A percentile compares a stretch with the other conserved stretches of the same genome.
phyloP scores from a whole-genome alignment of 352 stramenopile species.

The Pythium biforme region DNA sequence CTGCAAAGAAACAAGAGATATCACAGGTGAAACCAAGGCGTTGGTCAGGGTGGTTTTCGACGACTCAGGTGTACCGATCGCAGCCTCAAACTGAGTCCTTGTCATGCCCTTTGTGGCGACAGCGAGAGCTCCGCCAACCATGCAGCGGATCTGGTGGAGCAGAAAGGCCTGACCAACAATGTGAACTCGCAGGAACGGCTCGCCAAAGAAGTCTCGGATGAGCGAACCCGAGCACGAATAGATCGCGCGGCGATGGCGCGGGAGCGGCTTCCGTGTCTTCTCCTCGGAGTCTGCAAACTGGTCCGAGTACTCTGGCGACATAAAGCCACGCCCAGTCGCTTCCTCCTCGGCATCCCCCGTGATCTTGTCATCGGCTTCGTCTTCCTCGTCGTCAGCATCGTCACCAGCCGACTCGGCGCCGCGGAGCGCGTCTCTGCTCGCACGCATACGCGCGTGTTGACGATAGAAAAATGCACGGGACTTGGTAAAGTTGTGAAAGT shows the following conservation, averaged over 20 bases:
- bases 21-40: background rate
- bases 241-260: slow-evolving; percentile 69
- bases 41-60: no score
- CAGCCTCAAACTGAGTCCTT: slow-evolving; percentile 59
- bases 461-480: slow-evolving; percentile 79
- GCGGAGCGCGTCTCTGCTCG: background rate
- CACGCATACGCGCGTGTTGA: slow-evolving; percentile 42
- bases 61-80: no score
- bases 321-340: slow-evolving; percentile 4
- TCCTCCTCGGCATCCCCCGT: slow-evolving; percentile 5
- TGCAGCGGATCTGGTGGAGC: slow-evolving; percentile 90
- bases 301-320: slow-evolving; percentile 14
- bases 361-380: slow-evolving; percentile 14
- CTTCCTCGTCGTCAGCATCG: slow-evolving; percentile 19
- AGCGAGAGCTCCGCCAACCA: slow-evolving; percentile 84
- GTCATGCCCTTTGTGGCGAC: slow-evolving; percentile 79
- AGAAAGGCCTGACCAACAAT: slow-evolving; percentile 85
- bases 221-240: slow-evolving; percentile 74
- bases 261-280: slow-evolving; percentile 51
- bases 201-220: slow-evolving; percentile 54
- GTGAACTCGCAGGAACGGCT: slow-evolving; percentile 70
- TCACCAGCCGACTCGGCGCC: slow-evolving; percentile 10
- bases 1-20: slow-evolving; percentile 25
- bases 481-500: slow-evolving; percentile 92
- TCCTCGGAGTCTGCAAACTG: slow-evolving; percentile 46